Conservation (phyloP, 2,329 filamentous ascomycete genomes). For the Penicillium sp. region DNA sequence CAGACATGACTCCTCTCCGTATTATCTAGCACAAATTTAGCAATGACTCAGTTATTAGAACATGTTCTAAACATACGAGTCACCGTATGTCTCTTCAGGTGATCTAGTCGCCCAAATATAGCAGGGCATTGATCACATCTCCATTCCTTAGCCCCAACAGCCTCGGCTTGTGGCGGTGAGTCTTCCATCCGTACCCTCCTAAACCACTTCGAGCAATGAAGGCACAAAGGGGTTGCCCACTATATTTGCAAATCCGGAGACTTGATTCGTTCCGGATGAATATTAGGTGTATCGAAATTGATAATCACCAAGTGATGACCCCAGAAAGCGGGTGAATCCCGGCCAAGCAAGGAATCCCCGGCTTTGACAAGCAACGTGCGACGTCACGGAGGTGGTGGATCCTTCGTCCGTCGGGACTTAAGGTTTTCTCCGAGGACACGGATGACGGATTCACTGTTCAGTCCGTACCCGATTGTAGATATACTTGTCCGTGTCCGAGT, state of each 20-base stretch:
- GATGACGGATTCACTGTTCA: not conserved
- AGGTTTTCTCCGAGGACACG: not conserved
- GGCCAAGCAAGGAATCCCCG: not conserved
- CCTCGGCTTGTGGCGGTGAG: conserved; percentile 3
- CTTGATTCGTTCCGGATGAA: not conserved
- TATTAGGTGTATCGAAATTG: not conserved
- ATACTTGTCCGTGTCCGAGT: not conserved
- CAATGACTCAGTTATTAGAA: not conserved
- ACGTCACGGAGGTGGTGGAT: not conserved
- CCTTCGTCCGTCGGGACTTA: not conserved
- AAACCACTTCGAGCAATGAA: conserved; percentile 8
- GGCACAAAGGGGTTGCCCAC: not conserved
- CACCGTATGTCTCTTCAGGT: conserved; percentile 26
- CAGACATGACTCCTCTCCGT: conserved; percentile 19
- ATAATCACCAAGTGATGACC: not conserved
- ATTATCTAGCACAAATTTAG: conserved; percentile 18
- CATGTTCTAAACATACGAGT: conserved; percentile 20
- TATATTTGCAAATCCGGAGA: not conserved
- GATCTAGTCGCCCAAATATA: conserved; percentile 26
- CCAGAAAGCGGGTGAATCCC: not conserved
- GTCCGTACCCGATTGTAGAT: not conserved
- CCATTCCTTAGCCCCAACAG: conserved; percentile 15
- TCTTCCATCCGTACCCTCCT: conserved; percentile 11
- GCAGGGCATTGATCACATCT: conserved; percentile 27
- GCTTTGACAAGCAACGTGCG: not conserved